phyloP scores from a whole-genome alignment of 257 asterid genomes.

The Schizonepeta tenuifolia region DNA sequence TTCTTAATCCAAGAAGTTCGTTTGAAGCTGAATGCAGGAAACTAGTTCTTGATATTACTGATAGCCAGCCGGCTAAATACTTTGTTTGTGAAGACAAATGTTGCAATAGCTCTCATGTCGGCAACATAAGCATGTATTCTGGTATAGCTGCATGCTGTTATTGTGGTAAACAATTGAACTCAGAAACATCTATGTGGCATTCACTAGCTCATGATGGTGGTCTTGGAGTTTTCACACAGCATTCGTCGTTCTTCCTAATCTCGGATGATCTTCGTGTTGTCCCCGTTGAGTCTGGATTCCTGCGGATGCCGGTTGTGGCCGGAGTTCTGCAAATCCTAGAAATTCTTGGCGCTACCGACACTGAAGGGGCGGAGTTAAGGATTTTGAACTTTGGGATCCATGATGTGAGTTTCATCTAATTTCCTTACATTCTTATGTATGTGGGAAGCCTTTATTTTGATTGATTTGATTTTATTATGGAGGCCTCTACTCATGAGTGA shows the following conservation, averaged over 20 bases:
- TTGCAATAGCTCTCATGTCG: fast-evolving
- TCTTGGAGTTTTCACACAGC: neutral
- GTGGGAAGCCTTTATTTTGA: no score
- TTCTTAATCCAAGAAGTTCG: constrained; percentile 28
- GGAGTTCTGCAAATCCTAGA: neutral
- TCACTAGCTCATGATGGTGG: neutral
- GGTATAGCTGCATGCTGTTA: neutral
- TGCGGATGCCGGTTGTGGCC: neutral
- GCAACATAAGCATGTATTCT: neutral
- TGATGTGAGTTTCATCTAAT: neutral
- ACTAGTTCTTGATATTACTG: constrained; percentile 24
- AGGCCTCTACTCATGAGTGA: no score
- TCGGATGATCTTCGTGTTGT: constrained; percentile 18
- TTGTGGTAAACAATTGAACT: constrained; percentile 18
- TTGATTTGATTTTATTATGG: no score
- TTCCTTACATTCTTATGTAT: neutral
- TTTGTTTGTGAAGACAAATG: neutral
- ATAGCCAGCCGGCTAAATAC: neutral
- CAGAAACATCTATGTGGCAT: fast-evolving
- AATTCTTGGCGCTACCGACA: neutral
- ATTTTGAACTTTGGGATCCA: constrained; percentile 4
- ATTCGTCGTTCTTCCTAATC: neutral
- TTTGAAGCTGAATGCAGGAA: neutral
- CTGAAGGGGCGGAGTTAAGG: neutral
- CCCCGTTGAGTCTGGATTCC: neutral